Base-by-base conservation (phyloP, 495 filamentous ascomycete species). In the Jackrogersella multiformis region DNA sequence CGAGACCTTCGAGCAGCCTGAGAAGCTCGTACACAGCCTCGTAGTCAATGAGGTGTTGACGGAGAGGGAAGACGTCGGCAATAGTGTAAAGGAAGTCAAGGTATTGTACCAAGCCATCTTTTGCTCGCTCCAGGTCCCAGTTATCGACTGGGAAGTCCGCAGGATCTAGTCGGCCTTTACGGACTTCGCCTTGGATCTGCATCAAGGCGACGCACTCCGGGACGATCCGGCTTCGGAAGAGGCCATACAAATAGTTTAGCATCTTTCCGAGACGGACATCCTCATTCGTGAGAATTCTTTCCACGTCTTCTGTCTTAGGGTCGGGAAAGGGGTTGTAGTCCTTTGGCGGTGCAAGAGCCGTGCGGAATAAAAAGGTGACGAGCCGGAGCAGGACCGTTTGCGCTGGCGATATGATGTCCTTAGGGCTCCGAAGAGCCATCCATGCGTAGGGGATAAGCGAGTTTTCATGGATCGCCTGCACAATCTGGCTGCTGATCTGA, bases 371-470 rank as follows among this genome's bases (percentile, higher is more conserved):
- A 73, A 92, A 89, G 13, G 92, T 96, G 39, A 97, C 84, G 4
- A 97, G 86, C 62, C 94, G 91, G 51, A 97, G 87, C 2, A 97
- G 88, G 35, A 97, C 92, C 0, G 93, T 93, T 76, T 97, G 94
- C 0, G 93, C 92, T 2, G 94, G 94, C 9, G 92, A 96, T 42
- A 97, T 95, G 57, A 97, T 96, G 69, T 97, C 94, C 78, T 97
- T 97, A 4, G 90, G 88, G 61, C 96, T 94, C 48, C 90, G 86
- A 58, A 97, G 89, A n/a, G 91, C 88, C 60, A 92, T 89, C 82
- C 94, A 97, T 1, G 93, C 89, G 71, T 90, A 93, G 1, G 93
- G 93, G 77, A 97, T 90, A 15, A 97, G 82, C 8, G 91, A 91
- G 68, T 93, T 94, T 59, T 90, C 85, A 42, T 97, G 87, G 36